A percentile compares a stretch with the other conserved stretches of the same genome.
These are phyloP conservation scores for Trametes gibbosa DNA, from an alignment of 768 basidiomycete species.

Conservation along the genomic window DNA sequence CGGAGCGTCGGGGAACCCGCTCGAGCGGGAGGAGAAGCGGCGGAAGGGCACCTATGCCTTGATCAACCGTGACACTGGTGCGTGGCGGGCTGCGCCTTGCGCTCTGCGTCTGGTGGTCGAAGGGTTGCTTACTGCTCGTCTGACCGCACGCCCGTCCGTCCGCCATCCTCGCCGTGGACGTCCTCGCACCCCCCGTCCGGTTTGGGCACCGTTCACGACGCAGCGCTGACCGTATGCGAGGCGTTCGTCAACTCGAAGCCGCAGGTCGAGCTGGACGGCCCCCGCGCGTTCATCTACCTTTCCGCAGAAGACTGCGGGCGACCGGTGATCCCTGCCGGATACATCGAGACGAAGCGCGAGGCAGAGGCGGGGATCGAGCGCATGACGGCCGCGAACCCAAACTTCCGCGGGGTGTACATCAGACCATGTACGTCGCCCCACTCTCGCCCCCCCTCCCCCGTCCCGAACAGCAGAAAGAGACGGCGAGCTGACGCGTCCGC, in stretches of 20 bases:
- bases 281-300: slow-evolving; percentile 85
- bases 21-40: slow-evolving; percentile 39
- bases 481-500: background rate
- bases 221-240: slow-evolving; percentile 76
- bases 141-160: background rate
- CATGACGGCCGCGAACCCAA: slow-evolving; percentile 42
- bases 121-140: background rate
- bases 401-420: slow-evolving; percentile 75
- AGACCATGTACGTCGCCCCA: slow-evolving; percentile 70
- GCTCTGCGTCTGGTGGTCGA: background rate
- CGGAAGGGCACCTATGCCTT: slow-evolving; percentile 60
- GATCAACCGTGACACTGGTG: slow-evolving; percentile 90
- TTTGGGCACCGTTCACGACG: slow-evolving; percentile 8
- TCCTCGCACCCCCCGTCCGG: too few relatives aligned
- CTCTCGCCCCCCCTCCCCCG: too few relatives aligned
- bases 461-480: background rate
- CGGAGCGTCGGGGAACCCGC: slow-evolving; percentile 47
- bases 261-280: slow-evolving; percentile 25
- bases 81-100: slow-evolving; percentile 26
- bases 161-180: too few relatives aligned
- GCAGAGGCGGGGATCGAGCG: slow-evolving; percentile 72
- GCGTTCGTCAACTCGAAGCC: slow-evolving; percentile 56
- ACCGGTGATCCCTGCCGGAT: slow-evolving; percentile 79
- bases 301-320: slow-evolving; percentile 94
- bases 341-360: slow-evolving; percentile 92